Conservation (phyloP, 805 yeast genomes). For the Candida boidinii region DNA sequence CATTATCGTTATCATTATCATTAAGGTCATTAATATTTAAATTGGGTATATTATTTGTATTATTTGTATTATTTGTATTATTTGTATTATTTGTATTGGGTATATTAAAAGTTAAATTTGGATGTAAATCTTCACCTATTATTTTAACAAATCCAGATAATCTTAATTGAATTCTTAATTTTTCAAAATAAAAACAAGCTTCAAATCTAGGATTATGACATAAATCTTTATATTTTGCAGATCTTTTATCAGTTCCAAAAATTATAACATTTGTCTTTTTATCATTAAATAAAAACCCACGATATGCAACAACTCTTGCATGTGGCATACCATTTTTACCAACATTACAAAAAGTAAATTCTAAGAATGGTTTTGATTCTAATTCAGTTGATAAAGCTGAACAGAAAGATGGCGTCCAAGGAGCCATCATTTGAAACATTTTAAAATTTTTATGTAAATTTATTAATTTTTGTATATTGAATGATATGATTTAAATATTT, state of each 20-base stretch:
- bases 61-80: too few relatives aligned
- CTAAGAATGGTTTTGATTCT: conserved; percentile 38
- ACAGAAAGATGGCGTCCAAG: conserved; percentile 67
- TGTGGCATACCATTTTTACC: conserved; percentile 46
- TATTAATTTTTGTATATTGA: too few relatives aligned
- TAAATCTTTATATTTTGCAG: conserved; percentile 50
- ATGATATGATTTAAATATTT: too few relatives aligned
- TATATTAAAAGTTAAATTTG: conserved; percentile 11
- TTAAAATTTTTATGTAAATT: too few relatives aligned
- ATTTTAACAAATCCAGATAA: conserved; percentile 57
- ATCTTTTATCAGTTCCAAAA: conserved; percentile 65
- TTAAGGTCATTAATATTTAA: neutral
- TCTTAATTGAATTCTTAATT: conserved; percentile 59
- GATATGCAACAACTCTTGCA: conserved; percentile 59
- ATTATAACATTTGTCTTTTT: conserved; percentile 57
- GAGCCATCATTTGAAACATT: conserved; percentile 44
- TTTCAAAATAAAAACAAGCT: conserved; percentile 66
- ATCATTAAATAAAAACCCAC: conserved; percentile 72
- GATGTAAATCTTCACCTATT: conserved; percentile 22
- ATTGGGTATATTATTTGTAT: neutral
- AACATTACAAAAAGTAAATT: conserved; percentile 65
- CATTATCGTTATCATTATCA: neutral
- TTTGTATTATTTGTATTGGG: neutral
- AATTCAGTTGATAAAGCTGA: conserved; percentile 42
- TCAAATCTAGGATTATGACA: conserved; percentile 50